These are phyloP conservation scores for Vitis rotundifolia DNA, from an alignment of 164 flowering plant genomes.

Conservation along the genomic window DNA sequence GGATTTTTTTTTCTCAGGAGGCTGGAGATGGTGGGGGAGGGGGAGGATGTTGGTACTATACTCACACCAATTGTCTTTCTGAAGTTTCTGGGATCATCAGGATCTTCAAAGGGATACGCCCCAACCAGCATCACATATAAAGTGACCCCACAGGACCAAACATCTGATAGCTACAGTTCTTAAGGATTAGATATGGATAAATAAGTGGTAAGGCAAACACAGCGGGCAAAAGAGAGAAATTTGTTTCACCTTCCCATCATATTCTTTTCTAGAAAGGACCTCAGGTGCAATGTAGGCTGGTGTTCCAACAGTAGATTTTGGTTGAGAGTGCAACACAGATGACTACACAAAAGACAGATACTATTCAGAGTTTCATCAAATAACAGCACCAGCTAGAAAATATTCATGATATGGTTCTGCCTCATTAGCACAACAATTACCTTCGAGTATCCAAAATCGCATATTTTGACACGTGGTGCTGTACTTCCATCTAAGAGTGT, in stretches of 20 bases:
- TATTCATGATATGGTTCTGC: not conserved
- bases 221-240: not conserved
- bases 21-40: not conserved
- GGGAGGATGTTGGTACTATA: not conserved
- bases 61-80: constrained; percentile 71
- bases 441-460: constrained; percentile 92
- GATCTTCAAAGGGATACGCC: constrained; percentile 89
- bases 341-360: constrained; percentile 44
- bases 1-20: not conserved
- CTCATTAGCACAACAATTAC: constrained; percentile 22
- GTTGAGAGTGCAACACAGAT: constrained; percentile 80
- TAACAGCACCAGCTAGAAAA: not conserved
- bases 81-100: constrained; percentile 80
- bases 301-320: constrained; percentile 86
- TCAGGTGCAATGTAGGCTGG: constrained; percentile 93
- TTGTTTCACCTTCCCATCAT: constrained; percentile 74
- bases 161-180: constrained; percentile 68
- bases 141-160: constrained; percentile 95
- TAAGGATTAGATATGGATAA: constrained; percentile 10
- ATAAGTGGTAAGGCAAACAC: not conserved
- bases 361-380: not conserved
- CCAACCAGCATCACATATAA: constrained; percentile 88
- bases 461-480: constrained; percentile 71
- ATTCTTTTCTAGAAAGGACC: constrained; percentile 65
- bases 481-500: constrained; percentile 77